phyloP scores from a whole-genome alignment of 225 moss, liverwort and hornwort genomes.

The Marchantia paleacea region DNA sequence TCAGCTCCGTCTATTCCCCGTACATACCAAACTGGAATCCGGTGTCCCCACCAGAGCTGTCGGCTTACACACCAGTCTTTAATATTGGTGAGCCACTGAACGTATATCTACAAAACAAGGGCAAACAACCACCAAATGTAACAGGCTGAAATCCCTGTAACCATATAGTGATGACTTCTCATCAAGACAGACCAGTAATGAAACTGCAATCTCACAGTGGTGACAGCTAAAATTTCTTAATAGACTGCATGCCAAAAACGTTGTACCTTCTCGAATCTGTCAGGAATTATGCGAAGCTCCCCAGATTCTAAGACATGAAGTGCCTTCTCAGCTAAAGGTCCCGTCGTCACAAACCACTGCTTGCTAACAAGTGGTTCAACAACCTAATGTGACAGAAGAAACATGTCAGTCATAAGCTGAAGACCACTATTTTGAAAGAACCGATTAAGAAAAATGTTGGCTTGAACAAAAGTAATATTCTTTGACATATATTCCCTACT shows the following conservation, averaged over 20 bases:
- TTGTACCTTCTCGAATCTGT: conserved; percentile 86
- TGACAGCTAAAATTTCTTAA: not conserved
- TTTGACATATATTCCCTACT: not conserved
- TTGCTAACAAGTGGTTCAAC: conserved; percentile 91
- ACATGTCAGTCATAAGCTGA: not conserved
- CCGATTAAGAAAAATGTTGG: no score
- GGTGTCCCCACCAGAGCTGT: conserved; percentile 97
- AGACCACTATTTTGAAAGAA: no score
- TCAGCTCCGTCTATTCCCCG: conserved; percentile 65
- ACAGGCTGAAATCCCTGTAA: not conserved
- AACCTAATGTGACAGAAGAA: conserved; percentile 48
- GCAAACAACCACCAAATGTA: not conserved
- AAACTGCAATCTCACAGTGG: not conserved
- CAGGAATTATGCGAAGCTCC: conserved; percentile 72
- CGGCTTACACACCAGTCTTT: conserved; percentile 95
- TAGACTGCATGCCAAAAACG: not conserved
- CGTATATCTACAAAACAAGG: conserved; percentile 60
- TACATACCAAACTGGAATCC: conserved; percentile 86
- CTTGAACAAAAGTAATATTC: no score
- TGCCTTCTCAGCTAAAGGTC: conserved; percentile 74
- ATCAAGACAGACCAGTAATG: not conserved
- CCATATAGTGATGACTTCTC: not conserved
- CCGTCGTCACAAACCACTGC: conserved; percentile 88
- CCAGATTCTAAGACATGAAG: conserved; percentile 64
- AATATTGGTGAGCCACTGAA: conserved; percentile 83